Evolutionary conservation across 176 grass and related monocot genomes (phyloP).

Genomic region (Metroxylon sagu): DNA sequence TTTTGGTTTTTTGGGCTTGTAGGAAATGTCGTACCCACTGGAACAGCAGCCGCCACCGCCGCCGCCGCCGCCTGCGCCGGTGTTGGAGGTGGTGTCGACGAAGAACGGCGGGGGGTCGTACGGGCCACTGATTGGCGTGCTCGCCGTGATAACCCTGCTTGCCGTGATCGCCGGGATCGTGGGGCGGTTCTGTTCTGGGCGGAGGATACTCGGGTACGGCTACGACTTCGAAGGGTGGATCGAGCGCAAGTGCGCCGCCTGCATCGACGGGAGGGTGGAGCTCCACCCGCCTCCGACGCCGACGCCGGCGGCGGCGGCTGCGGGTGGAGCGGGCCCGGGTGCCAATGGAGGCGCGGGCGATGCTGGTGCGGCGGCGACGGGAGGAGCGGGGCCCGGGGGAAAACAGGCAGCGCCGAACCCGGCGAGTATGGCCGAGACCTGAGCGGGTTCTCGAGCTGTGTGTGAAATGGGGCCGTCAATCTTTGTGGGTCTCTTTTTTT

Average conservation of each 20-base stretch:
- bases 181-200: conserved; percentile 52
- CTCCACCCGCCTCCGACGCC: background rate
- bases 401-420: too few species aligned
- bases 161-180: conserved; percentile 27
- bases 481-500: too few species aligned
- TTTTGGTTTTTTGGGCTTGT: too few species aligned
- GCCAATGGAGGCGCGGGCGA: background rate
- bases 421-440: too few species aligned
- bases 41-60: background rate
- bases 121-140: conserved; percentile 25
- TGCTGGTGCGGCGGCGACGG: background rate
- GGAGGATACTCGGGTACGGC: conserved; percentile 21
- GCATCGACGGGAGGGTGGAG: conserved; percentile 26
- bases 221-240: conserved; percentile 51
- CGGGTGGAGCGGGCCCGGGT: background rate
- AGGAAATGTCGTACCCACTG: too few species aligned
- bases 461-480: too few species aligned
- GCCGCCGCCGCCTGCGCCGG: conserved; percentile 17
- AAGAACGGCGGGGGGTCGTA: conserved; percentile 22
- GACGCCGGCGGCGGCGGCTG: background rate
- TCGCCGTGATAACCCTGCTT: conserved; percentile 9
- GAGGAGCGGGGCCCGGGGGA: background rate
- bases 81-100: conserved; percentile 5
- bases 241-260: conserved; percentile 50
- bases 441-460: too few species aligned